Percentiles rank a stretch among this genome's conserved stretches.
phyloP scores from a whole-genome alignment of 2,329 filamentous ascomycete species.

The Lecanicillium sp. region DNA sequence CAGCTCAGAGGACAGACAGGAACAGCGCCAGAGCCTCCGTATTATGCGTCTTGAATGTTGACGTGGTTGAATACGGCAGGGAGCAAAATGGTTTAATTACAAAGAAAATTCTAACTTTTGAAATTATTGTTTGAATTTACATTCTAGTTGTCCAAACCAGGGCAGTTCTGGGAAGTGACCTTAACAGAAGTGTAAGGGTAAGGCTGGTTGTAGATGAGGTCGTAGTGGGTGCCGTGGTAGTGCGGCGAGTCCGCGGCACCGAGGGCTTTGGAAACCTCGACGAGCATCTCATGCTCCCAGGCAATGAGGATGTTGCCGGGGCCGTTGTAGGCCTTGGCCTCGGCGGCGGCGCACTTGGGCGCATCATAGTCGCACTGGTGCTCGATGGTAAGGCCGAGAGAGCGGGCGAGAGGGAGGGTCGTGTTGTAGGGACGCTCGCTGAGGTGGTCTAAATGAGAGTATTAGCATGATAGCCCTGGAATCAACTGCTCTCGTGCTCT shows the following conservation, averaged over 20 bases:
- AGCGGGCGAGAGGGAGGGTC: slow-evolving; percentile 9
- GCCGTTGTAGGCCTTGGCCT: slow-evolving; percentile 16
- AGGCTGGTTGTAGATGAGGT: slow-evolving; percentile 12
- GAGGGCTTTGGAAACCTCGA: background rate
- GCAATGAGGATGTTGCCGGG: slow-evolving; percentile 9
- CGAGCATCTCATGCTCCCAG: slow-evolving; percentile 5
- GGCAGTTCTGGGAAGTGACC: background rate
- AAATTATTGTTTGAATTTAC: background rate
- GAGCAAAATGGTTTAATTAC: too few species aligned
- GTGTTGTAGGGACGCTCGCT: slow-evolving; percentile 15
- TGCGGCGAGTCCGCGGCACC: slow-evolving; percentile 1
- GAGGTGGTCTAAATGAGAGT: background rate
- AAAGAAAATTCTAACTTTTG: too few species aligned
- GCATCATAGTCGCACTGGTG: slow-evolving; percentile 22
- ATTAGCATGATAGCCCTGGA: too few species aligned
- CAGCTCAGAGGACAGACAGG: too few species aligned
- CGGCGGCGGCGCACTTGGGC: slow-evolving; percentile 19
- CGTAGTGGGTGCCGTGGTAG: background rate
- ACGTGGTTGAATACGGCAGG: too few species aligned
- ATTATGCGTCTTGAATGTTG: too few species aligned
- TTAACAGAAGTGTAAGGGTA: slow-evolving; percentile 2
- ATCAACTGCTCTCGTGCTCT: too few species aligned
- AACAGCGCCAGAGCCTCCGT: too few species aligned
- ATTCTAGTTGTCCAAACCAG: slow-evolving; percentile 4
- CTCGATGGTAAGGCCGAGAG: slow-evolving; percentile 10